Base-by-base conservation (phyloP, 2,329 filamentous ascomycete genomes). In the Teratosphaeria zuluensis region DNA sequence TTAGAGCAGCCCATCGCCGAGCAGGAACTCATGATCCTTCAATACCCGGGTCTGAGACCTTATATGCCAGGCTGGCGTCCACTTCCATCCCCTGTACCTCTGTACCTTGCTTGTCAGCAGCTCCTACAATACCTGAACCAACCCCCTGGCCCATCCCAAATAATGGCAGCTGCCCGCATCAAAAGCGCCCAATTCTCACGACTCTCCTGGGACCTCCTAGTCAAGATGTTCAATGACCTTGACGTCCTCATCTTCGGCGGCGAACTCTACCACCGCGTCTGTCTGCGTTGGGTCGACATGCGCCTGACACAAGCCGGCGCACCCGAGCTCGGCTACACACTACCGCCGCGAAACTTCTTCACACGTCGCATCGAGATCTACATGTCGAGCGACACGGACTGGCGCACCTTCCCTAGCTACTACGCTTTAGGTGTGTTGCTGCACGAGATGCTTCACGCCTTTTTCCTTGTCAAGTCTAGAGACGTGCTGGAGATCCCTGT, bases 221-320 rank as follows among this genome's bases (percentile, higher is more conserved):
- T 59, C 42, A 63, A 63, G 30, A 57, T 60, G 12, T 63, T 62
- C 57, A 51, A 58, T 48, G 61, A 62, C 51, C 56, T 60, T 54
- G 58, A 60, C 46, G 38, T 38, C 33, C 31, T 58, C 35, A 52
- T 57, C 56, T 62, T 63, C 61, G 33, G 56, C n/a, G 58, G 61
- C 38, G 42, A 57, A 21, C 58, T 63, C 24, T 30, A 42, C 9
- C 54, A 52, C 32, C 51, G 61, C 21, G 51, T 62, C 21, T 51
- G 54, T 31, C 35, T 62, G 1, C n/a, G 28, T 9, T 63, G 62
- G 62, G 21, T 48, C 42, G 42, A 48, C 42, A 24, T 48, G 42
- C 42, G n/a, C 7, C 42, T 7, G 16, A 48, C 42, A 4, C n/a
- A 16, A 8, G 42, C 42, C 16, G 42, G 42, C 1, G 42, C 4